Evolutionary conservation across 345 rosid species (phyloP), one percentile per base, ranked within the genome.

Genomic region (Turritis glabra): DNA sequence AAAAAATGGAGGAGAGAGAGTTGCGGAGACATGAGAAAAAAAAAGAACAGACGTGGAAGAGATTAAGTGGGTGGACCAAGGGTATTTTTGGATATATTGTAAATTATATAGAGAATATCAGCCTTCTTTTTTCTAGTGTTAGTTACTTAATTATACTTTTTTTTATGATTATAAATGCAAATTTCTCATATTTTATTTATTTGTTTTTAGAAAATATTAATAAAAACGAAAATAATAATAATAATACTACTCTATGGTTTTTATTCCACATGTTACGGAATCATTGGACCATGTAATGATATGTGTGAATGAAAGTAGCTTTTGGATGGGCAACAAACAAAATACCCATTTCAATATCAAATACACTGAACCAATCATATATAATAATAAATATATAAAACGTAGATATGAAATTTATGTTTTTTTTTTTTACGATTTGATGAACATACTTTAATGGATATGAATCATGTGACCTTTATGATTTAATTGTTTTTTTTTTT

Each of bases 311-410:
- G 12, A 54, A 64, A 53, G 29, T 64, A 22, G 32, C 40, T 23
- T 23, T 74, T 47, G 51, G 67, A 46, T 74, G 61, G 53, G 73
- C 51, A 66, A 38, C 19, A 47, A 74, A 33, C 51, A 47, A 65
- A 47, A 44, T 37, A 53, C 44, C 47, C 76, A 50, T 60, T 71
- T 25, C n/a, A n/a, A 23, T 44, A 74, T 57, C 29, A 53, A 75
- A 58, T 67, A 18, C 73, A 67, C 11, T 29, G 62, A 47, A 66
- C 60, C 78, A 66, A 67, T 66, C 33, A 37, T 47, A 56, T n/a
- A n/a, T n/a, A n/a, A n/a, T n/a, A n/a, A n/a, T 5, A 15, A 43
- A 10, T 71, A 70, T 68, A 23, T 7, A 21, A 14, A 71, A 46
- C 23, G 3, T 13, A 41, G 1, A 56, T 12, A 46, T 13, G 29